phyloP scores from a whole-genome alignment of 179 eudicot genomes.

The Amaranthus tricolor region DNA sequence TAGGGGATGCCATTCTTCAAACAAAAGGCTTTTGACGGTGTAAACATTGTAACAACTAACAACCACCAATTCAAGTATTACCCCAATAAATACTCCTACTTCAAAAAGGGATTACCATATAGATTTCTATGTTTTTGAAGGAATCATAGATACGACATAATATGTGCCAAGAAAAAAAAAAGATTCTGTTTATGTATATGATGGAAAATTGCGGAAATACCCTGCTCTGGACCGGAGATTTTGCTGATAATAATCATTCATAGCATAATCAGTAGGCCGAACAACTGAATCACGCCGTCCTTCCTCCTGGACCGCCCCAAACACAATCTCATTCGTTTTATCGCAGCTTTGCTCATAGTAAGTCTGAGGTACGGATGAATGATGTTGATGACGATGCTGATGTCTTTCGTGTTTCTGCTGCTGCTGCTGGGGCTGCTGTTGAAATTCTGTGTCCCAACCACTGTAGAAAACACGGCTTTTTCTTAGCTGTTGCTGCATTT shows the following conservation, averaged over 20 bases:
- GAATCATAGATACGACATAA: constrained; percentile 17
- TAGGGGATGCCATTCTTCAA: constrained; percentile 14
- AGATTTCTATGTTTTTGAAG: constrained; percentile 19
- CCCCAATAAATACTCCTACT: constrained; percentile 21
- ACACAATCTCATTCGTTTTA: constrained; percentile 68
- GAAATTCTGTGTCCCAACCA: constrained; percentile 64
- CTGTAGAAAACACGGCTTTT: constrained; percentile 68
- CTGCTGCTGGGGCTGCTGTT: constrained; percentile 26
- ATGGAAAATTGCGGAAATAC: constrained; percentile 22
- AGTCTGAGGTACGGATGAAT: constrained; percentile 60
- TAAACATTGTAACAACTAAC: constrained; percentile 1
- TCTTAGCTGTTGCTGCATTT: constrained; percentile 75
- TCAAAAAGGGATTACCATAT: constrained; percentile 32
- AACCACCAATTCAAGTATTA: constrained; percentile 14
- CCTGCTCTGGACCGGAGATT: constrained; percentile 42
- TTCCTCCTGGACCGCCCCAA: constrained; percentile 89
- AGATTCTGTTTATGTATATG: constrained; percentile 25
- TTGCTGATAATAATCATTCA: constrained; percentile 35
- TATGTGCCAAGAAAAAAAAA: constrained; percentile 16
- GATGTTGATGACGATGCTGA: constrained; percentile 64
- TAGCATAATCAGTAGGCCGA: constrained; percentile 61
- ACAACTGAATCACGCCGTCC: constrained; percentile 47
- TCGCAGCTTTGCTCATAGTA: constrained; percentile 77
- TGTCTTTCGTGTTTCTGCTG: constrained; percentile 30
- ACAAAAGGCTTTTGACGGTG: constrained; percentile 23